phyloP scores from a whole-genome alignment of 2,329 filamentous ascomycete species.

The Pezicula carpinea region DNA sequence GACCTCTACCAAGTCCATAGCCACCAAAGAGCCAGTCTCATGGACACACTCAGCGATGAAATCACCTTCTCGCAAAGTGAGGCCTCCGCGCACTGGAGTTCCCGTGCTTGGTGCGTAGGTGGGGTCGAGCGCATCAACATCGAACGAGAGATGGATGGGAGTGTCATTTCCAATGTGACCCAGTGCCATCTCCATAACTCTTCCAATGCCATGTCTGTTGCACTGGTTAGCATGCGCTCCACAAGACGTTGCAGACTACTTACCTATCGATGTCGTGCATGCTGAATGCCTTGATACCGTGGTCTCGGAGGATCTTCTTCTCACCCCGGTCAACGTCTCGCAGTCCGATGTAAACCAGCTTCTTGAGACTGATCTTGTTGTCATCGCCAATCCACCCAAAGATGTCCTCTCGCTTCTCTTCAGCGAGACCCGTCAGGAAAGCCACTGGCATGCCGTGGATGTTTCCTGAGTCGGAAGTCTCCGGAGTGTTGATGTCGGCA shows the following conservation, averaged over 20 bases:
- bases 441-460: constrained; percentile 97
- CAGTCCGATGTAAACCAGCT: constrained; percentile 95
- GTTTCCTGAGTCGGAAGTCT: constrained; percentile 85
- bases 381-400: constrained; percentile 87
- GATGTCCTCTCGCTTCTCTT: constrained; percentile 67
- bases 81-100: constrained; percentile 85
- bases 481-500: constrained; percentile 94
- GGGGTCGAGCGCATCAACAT: constrained; percentile 93
- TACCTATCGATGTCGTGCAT: constrained; percentile 97
- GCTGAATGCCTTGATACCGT: constrained; percentile 92
- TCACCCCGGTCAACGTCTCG: constrained; percentile 90
- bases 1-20: constrained; percentile 79
- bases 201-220: constrained; percentile 80
- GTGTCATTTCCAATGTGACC: constrained; percentile 92
- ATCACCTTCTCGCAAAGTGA: constrained; percentile 92
- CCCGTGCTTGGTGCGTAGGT: constrained; percentile 96
- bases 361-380: constrained; percentile 65
- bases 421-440: constrained; percentile 82
- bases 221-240: constrained; percentile 6
- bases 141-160: constrained; percentile 94
- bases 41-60: constrained; percentile 91
- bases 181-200: constrained; percentile 97
- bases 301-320: constrained; percentile 84
- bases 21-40: constrained; percentile 71
- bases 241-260: constrained; percentile 22